phyloP scores from a whole-genome alignment of 148 eudicot genomes.

The Arctostaphylos glauca region DNA sequence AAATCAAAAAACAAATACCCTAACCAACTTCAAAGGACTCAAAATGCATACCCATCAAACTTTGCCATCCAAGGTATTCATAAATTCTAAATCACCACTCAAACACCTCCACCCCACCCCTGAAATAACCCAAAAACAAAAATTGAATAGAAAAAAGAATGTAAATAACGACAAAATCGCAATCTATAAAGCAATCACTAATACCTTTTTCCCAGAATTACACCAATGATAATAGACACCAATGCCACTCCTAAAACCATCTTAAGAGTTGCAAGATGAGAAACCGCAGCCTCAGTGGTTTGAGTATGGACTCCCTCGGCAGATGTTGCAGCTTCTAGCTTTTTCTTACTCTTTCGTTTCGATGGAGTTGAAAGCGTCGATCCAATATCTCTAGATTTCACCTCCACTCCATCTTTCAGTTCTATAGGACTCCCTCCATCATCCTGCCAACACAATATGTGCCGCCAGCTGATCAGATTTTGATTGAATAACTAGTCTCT shows the following conservation, averaged over 20 bases:
- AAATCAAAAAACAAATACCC: slow-evolving; percentile 2
- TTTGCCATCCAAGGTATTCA: neutral
- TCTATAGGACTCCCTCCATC: slow-evolving; percentile 24
- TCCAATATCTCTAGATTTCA: slow-evolving; percentile 72
- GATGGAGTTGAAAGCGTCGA: slow-evolving; percentile 43
- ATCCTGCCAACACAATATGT: slow-evolving; percentile 31
- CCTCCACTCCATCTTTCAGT: slow-evolving; percentile 39
- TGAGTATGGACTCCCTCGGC: slow-evolving; percentile 30
- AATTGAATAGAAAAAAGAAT: neutral
- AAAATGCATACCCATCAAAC: neutral
- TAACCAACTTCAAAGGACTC: neutral
- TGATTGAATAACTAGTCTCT: neutral
- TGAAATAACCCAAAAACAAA: neutral
- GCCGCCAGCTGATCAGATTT: slow-evolving; percentile 13
- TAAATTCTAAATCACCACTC: neutral
- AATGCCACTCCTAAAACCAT: slow-evolving; percentile 70
- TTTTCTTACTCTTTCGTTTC: slow-evolving; percentile 70
- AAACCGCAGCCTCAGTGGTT: slow-evolving; percentile 41
- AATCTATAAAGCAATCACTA: slow-evolving; percentile 26
- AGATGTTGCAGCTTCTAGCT: slow-evolving; percentile 41
- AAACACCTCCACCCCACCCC: neutral
- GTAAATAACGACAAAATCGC: slow-evolving; percentile 8
- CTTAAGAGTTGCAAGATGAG: slow-evolving; percentile 51
- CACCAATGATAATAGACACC: slow-evolving; percentile 78
- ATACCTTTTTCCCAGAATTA: slow-evolving; percentile 79